Conservation (phyloP, 495 filamentous ascomycete genomes). For the Trichoderma parareesei region DNA sequence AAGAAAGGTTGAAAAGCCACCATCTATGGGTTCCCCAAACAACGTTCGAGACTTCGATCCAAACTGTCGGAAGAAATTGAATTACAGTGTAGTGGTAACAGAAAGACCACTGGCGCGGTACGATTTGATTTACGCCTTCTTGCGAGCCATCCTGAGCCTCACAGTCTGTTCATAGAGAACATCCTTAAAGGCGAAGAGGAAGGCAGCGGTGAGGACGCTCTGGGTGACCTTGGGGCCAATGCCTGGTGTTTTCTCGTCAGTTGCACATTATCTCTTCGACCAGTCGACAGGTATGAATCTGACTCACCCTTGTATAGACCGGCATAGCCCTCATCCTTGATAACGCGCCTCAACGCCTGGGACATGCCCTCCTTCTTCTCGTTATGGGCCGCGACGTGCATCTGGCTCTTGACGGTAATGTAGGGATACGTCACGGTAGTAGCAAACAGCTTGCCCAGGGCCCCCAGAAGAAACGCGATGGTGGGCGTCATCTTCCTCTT, state of each 20-base stretch:
- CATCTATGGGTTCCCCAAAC: not conserved
- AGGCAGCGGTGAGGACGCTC: constrained; percentile 91
- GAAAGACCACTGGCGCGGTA: not conserved
- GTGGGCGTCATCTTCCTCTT: constrained; percentile 60
- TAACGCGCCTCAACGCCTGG: constrained; percentile 64
- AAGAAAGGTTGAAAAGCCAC: not conserved
- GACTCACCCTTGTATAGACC: constrained; percentile 85
- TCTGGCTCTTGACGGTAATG: constrained; percentile 92
- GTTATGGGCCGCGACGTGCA: constrained; percentile 82
- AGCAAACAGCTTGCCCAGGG: constrained; percentile 87
- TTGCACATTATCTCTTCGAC: constrained; percentile 12
- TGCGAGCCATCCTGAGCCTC: constrained; percentile 27
- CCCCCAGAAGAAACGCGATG: constrained; percentile 84
- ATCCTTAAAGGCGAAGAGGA: constrained; percentile 98
- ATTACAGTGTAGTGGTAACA: not conserved
- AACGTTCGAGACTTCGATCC: not conserved
- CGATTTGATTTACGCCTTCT: not conserved
- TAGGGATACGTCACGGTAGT: constrained; percentile 96
- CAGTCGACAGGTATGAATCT: not conserved
- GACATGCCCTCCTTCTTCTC: constrained; percentile 58
- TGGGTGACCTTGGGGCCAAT: constrained; percentile 94
- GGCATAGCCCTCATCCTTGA: constrained; percentile 77
- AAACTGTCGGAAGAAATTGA: not conserved
- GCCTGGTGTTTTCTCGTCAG: constrained; percentile 36
- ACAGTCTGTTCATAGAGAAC: constrained; percentile 52